A percentile compares a stretch with the other conserved stretches of the same genome.
phyloP scores from a whole-genome alignment of 768 basidiomycete species.

The Boletus edulis region DNA sequence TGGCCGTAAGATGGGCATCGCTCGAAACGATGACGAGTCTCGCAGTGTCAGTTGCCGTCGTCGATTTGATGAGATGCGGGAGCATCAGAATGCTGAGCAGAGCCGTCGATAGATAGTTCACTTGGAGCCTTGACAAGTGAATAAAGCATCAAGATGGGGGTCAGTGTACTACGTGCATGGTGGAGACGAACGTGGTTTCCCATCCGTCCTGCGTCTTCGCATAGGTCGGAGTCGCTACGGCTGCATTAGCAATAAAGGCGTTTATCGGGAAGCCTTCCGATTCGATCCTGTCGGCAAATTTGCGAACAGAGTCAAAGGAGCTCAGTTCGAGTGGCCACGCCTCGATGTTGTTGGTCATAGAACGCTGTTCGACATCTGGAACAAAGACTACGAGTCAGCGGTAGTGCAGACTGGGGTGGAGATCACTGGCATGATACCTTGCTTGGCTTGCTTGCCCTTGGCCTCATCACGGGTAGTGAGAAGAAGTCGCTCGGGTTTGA shows the following conservation, averaged over 20 bases:
- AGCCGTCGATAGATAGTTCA: slow-evolving; percentile 36
- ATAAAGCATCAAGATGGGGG: background rate
- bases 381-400: background rate
- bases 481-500: slow-evolving; percentile 23
- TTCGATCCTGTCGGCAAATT: slow-evolving; percentile 30
- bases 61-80: slow-evolving; percentile 33
- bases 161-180: background rate
- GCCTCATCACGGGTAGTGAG: slow-evolving; percentile 25
- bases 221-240: slow-evolving; percentile 14
- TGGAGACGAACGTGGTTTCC: slow-evolving; percentile 33
- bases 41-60: slow-evolving; percentile 19
- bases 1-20: slow-evolving; percentile 21
- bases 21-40: slow-evolving; percentile 34
- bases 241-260: slow-evolving; percentile 34
- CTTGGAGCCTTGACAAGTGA: slow-evolving; percentile 31
- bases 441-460: slow-evolving; percentile 18
- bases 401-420: background rate
- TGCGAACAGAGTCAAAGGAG: slow-evolving; percentile 32
- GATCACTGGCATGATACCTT: slow-evolving; percentile 8
- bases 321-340: slow-evolving; percentile 35
- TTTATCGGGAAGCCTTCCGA: slow-evolving; percentile 26
- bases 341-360: slow-evolving; percentile 11
- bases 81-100: slow-evolving; percentile 36
- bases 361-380: slow-evolving; percentile 20
- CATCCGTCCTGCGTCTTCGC: slow-evolving; percentile 34